Evolutionary conservation across 2,329 filamentous ascomycete genomes (phyloP), one percentile per base, ranked within the genome.

Genomic region (Talaromyces islandicus): DNA sequence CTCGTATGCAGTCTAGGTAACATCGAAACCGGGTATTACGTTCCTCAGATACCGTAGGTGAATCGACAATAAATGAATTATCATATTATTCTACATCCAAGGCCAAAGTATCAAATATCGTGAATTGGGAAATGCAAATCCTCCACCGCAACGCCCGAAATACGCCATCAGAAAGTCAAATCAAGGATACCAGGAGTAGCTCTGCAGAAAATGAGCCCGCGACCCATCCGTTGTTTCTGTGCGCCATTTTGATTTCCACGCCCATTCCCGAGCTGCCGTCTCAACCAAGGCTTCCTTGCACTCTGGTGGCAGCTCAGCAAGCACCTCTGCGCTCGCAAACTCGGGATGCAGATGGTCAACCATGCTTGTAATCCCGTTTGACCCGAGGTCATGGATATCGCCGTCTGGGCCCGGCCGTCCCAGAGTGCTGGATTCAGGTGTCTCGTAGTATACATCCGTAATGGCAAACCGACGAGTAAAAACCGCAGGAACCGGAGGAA

Each of bases 201-300:
- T 76, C 67, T 75, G 73, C 17, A 69, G 64, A 7, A 73, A 68
- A 10, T 64, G 66, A 17, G 67, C 66, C 21, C 73, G 67, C 17
- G 68, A 60, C 4, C 80, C 81, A 68, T 85, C 84, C 10, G 81
- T 75, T 38, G 73, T 79, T 75, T 97, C 92, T 5, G 83, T 81
- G 17, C 83, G 84, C 91, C 92, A 96, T 64, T 81, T 83, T 32
- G 75, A 78, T 72, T 90, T 90, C 90, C 92, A 97, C 58, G 82
- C 76, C 62, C 76, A 73, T 73, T 96, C 90, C 58, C 82, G 80
- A 11, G 77, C 76, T 56, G 86, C 78, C 3, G 90, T 88, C 57
- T 83, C 79, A 56, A 91, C 80, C 63, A 96, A 92, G 0, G 90
- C 88, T 41, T 80, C 77, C 41, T 88, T 84, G 72, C 91, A 94